phyloP scores from a whole-genome alignment of 2,329 filamentous ascomycete genomes.

The Juglanconis oblonga region DNA sequence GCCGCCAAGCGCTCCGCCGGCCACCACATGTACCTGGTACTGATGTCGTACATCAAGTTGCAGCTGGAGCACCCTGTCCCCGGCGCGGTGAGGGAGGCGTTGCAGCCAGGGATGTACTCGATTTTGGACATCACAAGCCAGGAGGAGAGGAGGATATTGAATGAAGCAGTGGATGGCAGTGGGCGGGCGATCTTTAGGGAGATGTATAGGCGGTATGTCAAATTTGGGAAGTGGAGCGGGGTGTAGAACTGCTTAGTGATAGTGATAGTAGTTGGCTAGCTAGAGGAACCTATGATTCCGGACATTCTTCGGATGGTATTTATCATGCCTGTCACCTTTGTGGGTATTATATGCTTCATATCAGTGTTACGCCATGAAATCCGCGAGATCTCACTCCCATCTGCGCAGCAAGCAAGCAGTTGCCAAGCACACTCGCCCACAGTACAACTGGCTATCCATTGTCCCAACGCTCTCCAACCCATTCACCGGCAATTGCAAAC shows the following conservation, averaged over 20 bases:
- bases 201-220: slow-evolving; percentile 57
- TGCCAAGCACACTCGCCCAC: too few relatives aligned
- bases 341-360: too few relatives aligned
- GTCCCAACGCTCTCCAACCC: too few relatives aligned
- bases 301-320: not conserved
- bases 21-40: slow-evolving; percentile 58
- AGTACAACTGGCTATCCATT: too few relatives aligned
- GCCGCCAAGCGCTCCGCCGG: slow-evolving; percentile 60
- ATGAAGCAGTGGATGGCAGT: slow-evolving; percentile 57
- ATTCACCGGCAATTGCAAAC: too few relatives aligned
- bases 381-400: too few relatives aligned
- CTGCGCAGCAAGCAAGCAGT: too few relatives aligned
- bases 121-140: slow-evolving; percentile 57
- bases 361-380: too few relatives aligned
- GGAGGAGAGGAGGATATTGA: slow-evolving; percentile 54
- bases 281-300: not conserved
- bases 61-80: slow-evolving; percentile 56
- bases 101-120: slow-evolving; percentile 57
- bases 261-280: not conserved
- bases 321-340: too few relatives aligned
- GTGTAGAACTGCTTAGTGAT: slow-evolving; percentile 35
- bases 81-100: slow-evolving; percentile 48
- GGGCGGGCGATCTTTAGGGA: slow-evolving; percentile 57
- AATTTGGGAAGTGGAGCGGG: slow-evolving; percentile 63
- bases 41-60: slow-evolving; percentile 59